These are phyloP conservation scores for Oenanthe sinensis DNA, from an alignment of 129 eudicot species.

Conservation along the genomic window DNA sequence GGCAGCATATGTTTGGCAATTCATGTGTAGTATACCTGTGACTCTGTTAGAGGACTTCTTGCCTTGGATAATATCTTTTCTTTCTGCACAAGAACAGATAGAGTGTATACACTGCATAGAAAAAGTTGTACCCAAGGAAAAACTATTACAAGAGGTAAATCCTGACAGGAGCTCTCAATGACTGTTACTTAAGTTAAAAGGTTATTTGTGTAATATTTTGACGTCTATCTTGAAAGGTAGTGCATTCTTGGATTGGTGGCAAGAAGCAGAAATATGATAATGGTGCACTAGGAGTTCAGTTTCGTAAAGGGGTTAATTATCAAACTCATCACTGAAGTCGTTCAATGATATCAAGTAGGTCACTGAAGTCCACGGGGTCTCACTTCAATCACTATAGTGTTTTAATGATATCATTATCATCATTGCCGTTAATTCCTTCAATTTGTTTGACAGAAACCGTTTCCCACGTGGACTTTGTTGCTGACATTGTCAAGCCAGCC, in stretches of 20 bases:
- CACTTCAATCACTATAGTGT: too few relatives aligned
- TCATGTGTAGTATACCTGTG: constrained; percentile 77
- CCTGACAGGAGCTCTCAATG: not conserved
- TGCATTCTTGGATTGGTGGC: constrained; percentile 56
- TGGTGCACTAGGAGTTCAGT: constrained; percentile 40
- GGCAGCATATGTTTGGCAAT: constrained; percentile 80
- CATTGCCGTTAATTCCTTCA: too few relatives aligned
- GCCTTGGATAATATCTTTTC: constrained; percentile 66
- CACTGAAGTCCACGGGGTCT: too few relatives aligned
- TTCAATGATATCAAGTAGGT: too few relatives aligned
- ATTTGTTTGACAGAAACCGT: too few relatives aligned
- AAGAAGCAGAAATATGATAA: constrained; percentile 16
- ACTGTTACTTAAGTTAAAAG: not conserved
- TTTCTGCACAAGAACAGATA: constrained; percentile 47
- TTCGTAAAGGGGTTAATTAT: constrained; percentile 5
- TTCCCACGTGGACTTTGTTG: too few relatives aligned
- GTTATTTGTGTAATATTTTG: constrained; percentile 12
- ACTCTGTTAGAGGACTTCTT: constrained; percentile 62
- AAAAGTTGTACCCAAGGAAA: constrained; percentile 58
- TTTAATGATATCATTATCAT: too few relatives aligned
- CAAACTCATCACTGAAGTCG: too few relatives aligned
- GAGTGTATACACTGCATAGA: constrained; percentile 41
- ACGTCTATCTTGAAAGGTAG: constrained; percentile 47
- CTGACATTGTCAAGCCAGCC: too few relatives aligned
- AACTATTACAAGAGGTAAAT: constrained; percentile 60